Conservation (phyloP, 345 rosid genomes). For the Hypericum perforatum region DNA sequence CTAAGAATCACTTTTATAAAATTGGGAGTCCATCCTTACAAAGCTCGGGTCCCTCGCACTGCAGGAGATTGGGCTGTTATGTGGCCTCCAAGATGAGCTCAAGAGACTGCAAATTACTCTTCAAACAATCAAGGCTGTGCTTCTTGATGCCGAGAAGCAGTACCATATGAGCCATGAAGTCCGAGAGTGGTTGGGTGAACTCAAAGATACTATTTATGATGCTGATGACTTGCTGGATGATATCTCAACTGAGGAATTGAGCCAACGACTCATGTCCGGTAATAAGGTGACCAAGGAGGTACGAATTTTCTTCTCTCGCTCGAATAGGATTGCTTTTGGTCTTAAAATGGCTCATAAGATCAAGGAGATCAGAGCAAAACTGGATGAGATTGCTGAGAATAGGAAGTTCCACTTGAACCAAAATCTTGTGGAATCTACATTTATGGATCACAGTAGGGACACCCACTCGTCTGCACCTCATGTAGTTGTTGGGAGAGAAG, state of each 20-base stretch:
- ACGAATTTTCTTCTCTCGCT: not conserved
- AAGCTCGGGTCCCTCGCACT: not conserved
- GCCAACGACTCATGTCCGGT: not conserved
- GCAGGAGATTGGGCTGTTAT: slow-evolving; percentile 2
- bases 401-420: not conserved
- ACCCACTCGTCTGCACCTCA: not conserved
- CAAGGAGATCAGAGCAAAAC: not conserved
- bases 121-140: slow-evolving; percentile 3
- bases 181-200: not conserved
- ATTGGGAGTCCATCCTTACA: not conserved
- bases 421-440: not conserved
- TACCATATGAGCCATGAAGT: not conserved
- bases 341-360: not conserved
- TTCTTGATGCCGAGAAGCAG: slow-evolving; percentile 2
- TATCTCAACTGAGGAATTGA: slow-evolving; percentile 1
- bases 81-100: slow-evolving; percentile 1
- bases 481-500: not conserved
- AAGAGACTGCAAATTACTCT: not conserved
- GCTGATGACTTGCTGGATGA: slow-evolving; percentile 8
- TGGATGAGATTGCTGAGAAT: not conserved
- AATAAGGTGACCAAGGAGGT: not conserved
- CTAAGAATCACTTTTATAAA: no score
- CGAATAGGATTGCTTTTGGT: not conserved
- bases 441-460: not conserved
- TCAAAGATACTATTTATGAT: not conserved